These are phyloP conservation scores for Eimeria necatrix DNA, from an alignment of 169 alveolate species.

Conservation along the genomic window DNA sequence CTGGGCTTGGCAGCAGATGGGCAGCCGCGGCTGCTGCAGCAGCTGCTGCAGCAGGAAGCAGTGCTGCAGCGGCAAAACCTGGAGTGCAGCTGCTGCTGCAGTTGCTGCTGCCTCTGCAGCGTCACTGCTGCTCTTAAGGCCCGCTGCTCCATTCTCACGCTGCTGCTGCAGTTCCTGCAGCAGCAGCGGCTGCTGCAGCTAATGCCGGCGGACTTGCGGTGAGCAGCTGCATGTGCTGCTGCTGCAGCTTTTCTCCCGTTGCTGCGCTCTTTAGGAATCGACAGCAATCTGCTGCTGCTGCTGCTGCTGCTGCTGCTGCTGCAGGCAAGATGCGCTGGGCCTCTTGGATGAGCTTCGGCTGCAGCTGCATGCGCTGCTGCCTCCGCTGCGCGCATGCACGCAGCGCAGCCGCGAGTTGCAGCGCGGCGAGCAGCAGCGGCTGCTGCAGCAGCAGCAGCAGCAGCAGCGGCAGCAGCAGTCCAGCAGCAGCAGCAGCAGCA, in stretches of 20 bases:
- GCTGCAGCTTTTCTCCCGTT: background rate
- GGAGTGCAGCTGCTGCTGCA: conserved; percentile 39
- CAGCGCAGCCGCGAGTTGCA: conserved; percentile 19
- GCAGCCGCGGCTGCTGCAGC: conserved; percentile 47
- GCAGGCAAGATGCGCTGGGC: conserved; percentile 47
- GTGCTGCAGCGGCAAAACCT: background rate
- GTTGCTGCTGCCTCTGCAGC: conserved; percentile 70
- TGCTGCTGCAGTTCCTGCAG: conserved; percentile 58
- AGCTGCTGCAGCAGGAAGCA: conserved; percentile 33
- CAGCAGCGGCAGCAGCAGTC: background rate
- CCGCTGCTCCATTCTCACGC: conserved; percentile 22
- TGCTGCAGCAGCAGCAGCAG: conserved; percentile 51
- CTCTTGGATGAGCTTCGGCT: conserved; percentile 52
- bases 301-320: conserved; percentile 58
- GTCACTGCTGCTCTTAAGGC: conserved; percentile 32
- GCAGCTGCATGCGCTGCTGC: conserved; percentile 41
- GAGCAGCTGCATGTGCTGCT: background rate
- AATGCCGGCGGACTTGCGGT: background rate
- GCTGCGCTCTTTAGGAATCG: background rate
- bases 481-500: conserved; percentile 63
- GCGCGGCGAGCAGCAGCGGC: conserved; percentile 3
- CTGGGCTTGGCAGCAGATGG: background rate
- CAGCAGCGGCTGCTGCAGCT: conserved; percentile 55
- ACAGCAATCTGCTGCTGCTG: conserved; percentile 14
- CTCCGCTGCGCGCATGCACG: conserved; percentile 52